Evolutionary conservation across 2,329 filamentous ascomycete genomes (phyloP), one percentile per base, ranked within the genome.

Genomic region (Penicillium janthinellum): DNA sequence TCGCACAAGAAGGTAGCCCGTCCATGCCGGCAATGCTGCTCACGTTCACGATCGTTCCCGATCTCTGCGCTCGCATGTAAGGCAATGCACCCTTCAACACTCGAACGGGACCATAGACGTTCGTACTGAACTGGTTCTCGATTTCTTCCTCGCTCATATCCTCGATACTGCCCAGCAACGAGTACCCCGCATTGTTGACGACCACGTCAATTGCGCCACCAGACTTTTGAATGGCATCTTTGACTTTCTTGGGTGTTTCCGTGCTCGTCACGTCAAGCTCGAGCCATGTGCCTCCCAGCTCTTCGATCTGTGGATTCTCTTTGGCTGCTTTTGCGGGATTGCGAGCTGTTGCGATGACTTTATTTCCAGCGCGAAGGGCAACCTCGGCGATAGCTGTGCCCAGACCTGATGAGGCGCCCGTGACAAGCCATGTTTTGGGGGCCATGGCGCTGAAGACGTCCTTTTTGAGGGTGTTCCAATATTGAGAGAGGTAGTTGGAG

Each of bases 11-110:
- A 14, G 65, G 61, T 42, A 62, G 50, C 0, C 63, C 64, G 39
- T 66, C 61, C 17, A 70, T 17, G 2, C 64, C 69, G 20, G 66
- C 70, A 54, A 51, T 59, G 49, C 69, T 72, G 22, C 62, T 66
- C 15, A 71, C 51, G 52, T 71, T 72, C 14, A 72, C 65, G 11
- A 72, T 45, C 3, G 64, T 67, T 0, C 70, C 68, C 11, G 65
- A 67, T 25, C 55, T 56, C n/a, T 60, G 25, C 4, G 60, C 53
- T 4, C 70, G 65, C 70, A 73, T 71, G 22, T 64, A 67, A 1
- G 71, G 71, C 8, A 73, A 31, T 17, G 60, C 62, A 8, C 57
- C 66, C 39, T 67, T 64, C 41, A 72, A 50, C 0, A 70, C 61
- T 10, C 64, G 61, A 8, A 74, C 56, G 2, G 71, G 65, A 1